phyloP scores from a whole-genome alignment of 225 moss, liverwort and hornwort genomes.

The Physcomitrellopsis africana region DNA sequence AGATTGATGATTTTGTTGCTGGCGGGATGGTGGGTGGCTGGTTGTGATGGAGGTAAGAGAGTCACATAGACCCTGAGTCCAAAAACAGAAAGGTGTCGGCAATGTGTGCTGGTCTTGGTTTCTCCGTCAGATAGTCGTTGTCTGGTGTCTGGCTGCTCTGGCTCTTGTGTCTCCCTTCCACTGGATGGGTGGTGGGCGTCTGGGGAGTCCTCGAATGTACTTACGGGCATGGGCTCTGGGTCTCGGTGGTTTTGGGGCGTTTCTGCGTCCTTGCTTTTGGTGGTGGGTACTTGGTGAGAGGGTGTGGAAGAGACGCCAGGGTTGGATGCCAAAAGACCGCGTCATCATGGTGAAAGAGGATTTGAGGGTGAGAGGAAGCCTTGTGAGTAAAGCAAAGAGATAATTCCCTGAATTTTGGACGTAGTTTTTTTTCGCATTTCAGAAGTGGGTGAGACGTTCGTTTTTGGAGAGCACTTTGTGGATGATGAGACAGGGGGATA shows the following conservation, averaged over 20 bases:
- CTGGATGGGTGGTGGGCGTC: neutral
- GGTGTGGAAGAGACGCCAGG: neutral
- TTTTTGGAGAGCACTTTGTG: neutral
- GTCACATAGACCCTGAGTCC: conserved; percentile 1
- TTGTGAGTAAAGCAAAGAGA: neutral
- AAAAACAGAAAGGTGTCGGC: neutral
- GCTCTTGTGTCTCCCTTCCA: neutral
- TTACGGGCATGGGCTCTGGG: neutral
- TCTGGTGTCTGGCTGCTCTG: neutral
- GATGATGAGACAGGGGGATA: neutral
- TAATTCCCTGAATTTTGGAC: neutral
- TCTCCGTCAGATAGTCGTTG: neutral
- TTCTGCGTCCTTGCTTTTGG: neutral
- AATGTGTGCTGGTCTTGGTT: neutral
- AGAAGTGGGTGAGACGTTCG: neutral
- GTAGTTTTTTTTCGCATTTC: neutral
- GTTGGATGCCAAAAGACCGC: neutral
- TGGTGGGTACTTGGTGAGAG: neutral
- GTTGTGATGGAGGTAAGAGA: neutral
- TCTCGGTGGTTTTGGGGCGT: neutral
- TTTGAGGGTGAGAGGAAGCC: conserved; percentile 2
- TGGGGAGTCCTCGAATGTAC: neutral
- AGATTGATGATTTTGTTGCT: neutral
- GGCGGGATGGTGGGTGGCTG: neutral
- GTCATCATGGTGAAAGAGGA: neutral